Evolutionary conservation across 257 asterid species (phyloP).

Genomic region (Sherardia arvensis): DNA sequence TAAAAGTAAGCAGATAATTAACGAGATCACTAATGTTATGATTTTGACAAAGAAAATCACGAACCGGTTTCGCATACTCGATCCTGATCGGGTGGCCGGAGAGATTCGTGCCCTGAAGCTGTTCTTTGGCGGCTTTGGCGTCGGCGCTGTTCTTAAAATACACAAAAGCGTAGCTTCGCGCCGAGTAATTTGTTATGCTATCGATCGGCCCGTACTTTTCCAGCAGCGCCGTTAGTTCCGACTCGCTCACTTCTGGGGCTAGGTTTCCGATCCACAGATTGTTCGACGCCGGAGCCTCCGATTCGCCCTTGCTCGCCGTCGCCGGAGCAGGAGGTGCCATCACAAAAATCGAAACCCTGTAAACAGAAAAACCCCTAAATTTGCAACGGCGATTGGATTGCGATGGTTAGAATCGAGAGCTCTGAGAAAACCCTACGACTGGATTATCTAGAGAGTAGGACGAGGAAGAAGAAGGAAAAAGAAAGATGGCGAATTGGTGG

Average conservation of each 20-base stretch:
- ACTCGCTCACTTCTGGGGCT: constrained; percentile 49
- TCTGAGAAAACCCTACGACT: neutral
- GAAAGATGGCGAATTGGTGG: neutral
- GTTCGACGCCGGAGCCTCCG: constrained; percentile 58
- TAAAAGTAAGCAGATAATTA: neutral
- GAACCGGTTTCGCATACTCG: constrained; percentile 94
- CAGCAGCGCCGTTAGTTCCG: constrained; percentile 52
- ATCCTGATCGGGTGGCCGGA: constrained; percentile 57
- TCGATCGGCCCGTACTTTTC: constrained; percentile 58
- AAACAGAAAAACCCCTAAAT: neutral
- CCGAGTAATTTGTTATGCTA: constrained; percentile 56
- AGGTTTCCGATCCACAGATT: constrained; percentile 87
- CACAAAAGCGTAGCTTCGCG: constrained; percentile 72
- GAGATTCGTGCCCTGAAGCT: constrained; percentile 58
- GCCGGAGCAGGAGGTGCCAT: no score
- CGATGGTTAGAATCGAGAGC: neutral
- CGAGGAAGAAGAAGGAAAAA: no score
- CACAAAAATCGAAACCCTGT: constrained; percentile 1
- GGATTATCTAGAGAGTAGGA: neutral
- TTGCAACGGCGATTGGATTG: neutral
- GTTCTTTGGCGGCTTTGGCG: constrained; percentile 67
- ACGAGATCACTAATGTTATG: constrained; percentile 10
- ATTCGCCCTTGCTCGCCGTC: constrained; percentile 18
- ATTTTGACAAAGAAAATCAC: constrained; percentile 32
- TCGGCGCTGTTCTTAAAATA: constrained; percentile 51